Percentiles rank a stretch among this genome's conserved stretches.
Evolutionary conservation across 768 basidiomycete species (phyloP).

Genomic region (Amanita exitialis): DNA sequence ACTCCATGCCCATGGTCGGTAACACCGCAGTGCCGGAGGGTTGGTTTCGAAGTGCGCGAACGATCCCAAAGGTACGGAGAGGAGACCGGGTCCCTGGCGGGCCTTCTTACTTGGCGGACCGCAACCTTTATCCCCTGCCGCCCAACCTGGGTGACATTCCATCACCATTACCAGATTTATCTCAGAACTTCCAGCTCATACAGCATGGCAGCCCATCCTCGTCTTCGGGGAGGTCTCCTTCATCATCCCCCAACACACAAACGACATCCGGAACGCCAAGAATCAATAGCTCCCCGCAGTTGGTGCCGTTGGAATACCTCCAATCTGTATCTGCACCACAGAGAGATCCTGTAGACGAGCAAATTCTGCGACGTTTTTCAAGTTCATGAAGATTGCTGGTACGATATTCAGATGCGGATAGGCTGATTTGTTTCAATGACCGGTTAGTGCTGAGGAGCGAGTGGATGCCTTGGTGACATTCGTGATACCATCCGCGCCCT

Average conservation of each 20-base stretch:
- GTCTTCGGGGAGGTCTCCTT: slow-evolving; percentile 25
- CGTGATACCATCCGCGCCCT: background rate
- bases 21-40: slow-evolving; percentile 64
- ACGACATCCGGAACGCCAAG: slow-evolving; percentile 13
- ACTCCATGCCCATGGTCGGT: slow-evolving; percentile 56
- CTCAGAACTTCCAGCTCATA: slow-evolving; percentile 16
- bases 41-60: slow-evolving; percentile 70
- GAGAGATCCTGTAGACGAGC: slow-evolving; percentile 58
- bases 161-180: slow-evolving; percentile 16
- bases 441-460: background rate
- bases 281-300: slow-evolving; percentile 13
- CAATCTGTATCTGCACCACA: slow-evolving; percentile 42
- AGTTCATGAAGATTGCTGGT: background rate
- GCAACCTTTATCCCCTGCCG: slow-evolving; percentile 15
- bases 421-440: background rate
- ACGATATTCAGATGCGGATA: background rate
- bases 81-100: slow-evolving; percentile 33
- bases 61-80: slow-evolving; percentile 44
- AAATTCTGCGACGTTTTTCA: slow-evolving; percentile 48
- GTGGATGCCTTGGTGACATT: background rate
- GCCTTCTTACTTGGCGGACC: slow-evolving; percentile 21
- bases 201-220: slow-evolving; percentile 14
- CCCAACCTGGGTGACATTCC: slow-evolving; percentile 12
- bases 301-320: slow-evolving; percentile 59
- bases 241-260: slow-evolving; percentile 29